phyloP scores from a whole-genome alignment of 2,329 filamentous ascomycete genomes.

The Ophiostoma quercus region DNA sequence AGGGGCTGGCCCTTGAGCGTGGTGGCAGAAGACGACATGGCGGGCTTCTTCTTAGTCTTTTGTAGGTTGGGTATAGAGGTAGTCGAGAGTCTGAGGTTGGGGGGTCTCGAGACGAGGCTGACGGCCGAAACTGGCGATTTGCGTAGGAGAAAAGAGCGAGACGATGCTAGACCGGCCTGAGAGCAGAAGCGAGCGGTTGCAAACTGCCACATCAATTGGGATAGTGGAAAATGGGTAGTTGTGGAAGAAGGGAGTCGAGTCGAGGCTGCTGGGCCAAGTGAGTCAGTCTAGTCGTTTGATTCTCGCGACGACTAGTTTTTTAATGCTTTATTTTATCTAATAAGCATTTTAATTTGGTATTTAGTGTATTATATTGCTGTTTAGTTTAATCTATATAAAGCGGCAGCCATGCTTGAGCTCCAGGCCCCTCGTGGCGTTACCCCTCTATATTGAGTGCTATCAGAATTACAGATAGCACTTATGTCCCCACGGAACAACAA shows the following conservation, averaged over 20 bases:
- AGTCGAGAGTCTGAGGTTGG: not conserved
- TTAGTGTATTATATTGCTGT: not conserved
- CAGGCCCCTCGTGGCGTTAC: not conserved
- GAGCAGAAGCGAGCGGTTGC: conserved; percentile 12
- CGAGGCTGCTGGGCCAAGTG: not conserved
- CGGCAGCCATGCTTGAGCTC: not conserved
- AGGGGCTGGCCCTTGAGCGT: conserved; percentile 87
- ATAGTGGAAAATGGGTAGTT: not conserved
- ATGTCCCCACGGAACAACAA: conserved; percentile 19
- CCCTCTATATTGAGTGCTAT: conserved; percentile 9
- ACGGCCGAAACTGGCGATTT: conserved; percentile 9
- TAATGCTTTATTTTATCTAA: not conserved
- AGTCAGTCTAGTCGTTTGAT: conserved; percentile 7
- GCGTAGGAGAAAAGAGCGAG: not conserved
- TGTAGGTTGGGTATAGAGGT: not conserved
- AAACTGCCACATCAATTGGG: conserved; percentile 26
- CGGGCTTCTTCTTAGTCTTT: not conserved
- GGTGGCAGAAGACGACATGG: conserved; percentile 42
- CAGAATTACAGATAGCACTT: not conserved
- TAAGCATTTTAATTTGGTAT: not conserved
- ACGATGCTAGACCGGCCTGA: conserved; percentile 23
- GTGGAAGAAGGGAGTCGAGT: not conserved
- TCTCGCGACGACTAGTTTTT: conserved; percentile 12
- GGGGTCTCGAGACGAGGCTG: conserved; percentile 8
- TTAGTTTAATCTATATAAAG: not conserved